phyloP scores from a whole-genome alignment of 495 filamentous ascomycete genomes.

The Tuber microsphaerosporum region DNA sequence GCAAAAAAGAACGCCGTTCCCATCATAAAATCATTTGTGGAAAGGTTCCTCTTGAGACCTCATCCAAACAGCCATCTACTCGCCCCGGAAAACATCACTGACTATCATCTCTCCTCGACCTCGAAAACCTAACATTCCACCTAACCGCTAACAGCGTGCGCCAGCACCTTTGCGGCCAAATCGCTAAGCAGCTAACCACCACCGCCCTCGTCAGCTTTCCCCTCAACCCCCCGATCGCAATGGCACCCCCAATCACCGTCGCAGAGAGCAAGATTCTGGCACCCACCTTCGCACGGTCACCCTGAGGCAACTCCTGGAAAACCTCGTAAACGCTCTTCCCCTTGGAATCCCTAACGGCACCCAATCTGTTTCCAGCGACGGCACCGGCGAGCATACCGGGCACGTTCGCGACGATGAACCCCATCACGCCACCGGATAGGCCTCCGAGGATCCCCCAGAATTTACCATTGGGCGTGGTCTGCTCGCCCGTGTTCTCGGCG shows the following conservation, averaged over 20 bases:
- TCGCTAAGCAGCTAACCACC: slow-evolving; percentile 36
- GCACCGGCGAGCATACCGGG: slow-evolving; percentile 84
- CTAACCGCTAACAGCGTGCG: slow-evolving; percentile 37
- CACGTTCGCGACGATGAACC: slow-evolving; percentile 89
- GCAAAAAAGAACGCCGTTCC: not conserved
- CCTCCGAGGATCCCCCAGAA: slow-evolving; percentile 86
- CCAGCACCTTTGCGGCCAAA: slow-evolving; percentile 37
- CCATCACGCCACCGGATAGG: slow-evolving; percentile 78
- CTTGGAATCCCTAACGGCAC: slow-evolving; percentile 76
- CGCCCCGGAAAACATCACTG: not conserved
- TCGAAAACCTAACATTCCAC: not conserved
- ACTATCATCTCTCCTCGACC: not conserved
- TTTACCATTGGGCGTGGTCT: slow-evolving; percentile 51
- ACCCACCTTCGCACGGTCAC: slow-evolving; percentile 64
- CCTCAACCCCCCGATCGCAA: slow-evolving; percentile 25
- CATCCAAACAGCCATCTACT: not conserved
- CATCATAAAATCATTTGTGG: not conserved
- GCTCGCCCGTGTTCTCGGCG: slow-evolving; percentile 52
- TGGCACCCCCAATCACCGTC: slow-evolving; percentile 17
- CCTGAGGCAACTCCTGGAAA: slow-evolving; percentile 74
- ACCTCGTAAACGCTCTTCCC: slow-evolving; percentile 95
- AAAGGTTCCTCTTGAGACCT: not conserved
- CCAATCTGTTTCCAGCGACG: slow-evolving; percentile 84
- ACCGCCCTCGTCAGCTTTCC: slow-evolving; percentile 25
- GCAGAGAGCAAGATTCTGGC: slow-evolving; percentile 18